Percentiles rank a stretch among this genome's conserved stretches.
These are phyloP conservation scores for Grosmannia serpens DNA, from an alignment of 2,329 filamentous ascomycete genomes.

Conservation along the genomic window DNA sequence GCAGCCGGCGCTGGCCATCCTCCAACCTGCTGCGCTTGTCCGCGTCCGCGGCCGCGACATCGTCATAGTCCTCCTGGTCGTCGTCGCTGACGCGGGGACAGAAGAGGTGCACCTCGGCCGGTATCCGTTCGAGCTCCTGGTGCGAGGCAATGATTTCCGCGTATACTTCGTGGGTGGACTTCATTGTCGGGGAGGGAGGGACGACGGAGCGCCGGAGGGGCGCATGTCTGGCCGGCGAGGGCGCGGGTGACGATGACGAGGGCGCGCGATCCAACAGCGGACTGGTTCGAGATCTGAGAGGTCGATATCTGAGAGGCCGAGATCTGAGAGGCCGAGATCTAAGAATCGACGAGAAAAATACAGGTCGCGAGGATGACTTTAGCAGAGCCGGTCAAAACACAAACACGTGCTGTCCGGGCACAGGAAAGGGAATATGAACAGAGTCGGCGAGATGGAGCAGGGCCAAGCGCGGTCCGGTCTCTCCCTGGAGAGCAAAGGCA, in stretches of 20 bases:
- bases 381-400: neutral
- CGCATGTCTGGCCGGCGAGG: neutral
- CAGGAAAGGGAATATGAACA: too few relatives aligned
- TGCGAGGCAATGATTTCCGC: constrained; percentile 32
- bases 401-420: neutral
- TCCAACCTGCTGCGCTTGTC: constrained; percentile 36
- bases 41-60: constrained; percentile 33
- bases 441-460: too few relatives aligned
- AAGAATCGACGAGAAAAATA: neutral
- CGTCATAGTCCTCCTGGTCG: constrained; percentile 53
- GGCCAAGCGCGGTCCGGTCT: too few relatives aligned
- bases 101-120: constrained; percentile 48
- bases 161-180: constrained; percentile 18
- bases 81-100: constrained; percentile 54
- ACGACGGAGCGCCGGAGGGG: neutral
- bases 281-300: neutral
- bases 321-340: neutral
- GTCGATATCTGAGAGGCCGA: too few relatives aligned
- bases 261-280: too few relatives aligned
- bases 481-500: neutral
- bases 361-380: neutral
- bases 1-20: constrained; percentile 42
- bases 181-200: constrained; percentile 19
- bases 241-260: too few relatives aligned
- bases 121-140: constrained; percentile 31